These are phyloP conservation scores for Phaeosphaeriaceae sp. DNA, from an alignment of 2,329 filamentous ascomycete species.

Conservation along the genomic window DNA sequence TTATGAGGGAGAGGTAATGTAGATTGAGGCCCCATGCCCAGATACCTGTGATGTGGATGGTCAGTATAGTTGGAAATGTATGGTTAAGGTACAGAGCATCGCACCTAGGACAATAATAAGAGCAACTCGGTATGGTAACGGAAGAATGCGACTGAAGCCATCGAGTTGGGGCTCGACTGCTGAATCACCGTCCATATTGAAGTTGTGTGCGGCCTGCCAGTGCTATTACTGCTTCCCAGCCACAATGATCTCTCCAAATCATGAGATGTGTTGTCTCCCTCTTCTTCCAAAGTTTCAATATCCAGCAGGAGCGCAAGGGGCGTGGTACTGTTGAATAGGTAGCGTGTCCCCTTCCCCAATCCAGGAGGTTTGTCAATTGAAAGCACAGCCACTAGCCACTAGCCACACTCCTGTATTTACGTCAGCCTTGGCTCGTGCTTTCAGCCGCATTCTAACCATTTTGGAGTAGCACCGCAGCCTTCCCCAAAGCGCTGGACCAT, in stretches of 20 bases:
- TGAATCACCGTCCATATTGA: conserved; percentile 73
- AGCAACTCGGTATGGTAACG: conserved; percentile 87
- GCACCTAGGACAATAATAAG: conserved; percentile 84
- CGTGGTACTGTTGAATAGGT: conserved; percentile 14
- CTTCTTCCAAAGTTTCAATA: neutral
- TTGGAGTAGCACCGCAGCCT: conserved; percentile 16
- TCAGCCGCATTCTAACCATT: conserved; percentile 26
- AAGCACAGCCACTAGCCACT: conserved; percentile 14
- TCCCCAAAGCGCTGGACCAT: conserved; percentile 32
- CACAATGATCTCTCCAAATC: conserved; percentile 19
- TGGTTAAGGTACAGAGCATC: conserved; percentile 19
- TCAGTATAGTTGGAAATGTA: too few species aligned
- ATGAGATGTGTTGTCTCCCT: conserved; percentile 19
- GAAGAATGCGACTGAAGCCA: conserved; percentile 84
- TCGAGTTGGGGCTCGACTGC: conserved; percentile 74
- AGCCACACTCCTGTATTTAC: conserved; percentile 11
- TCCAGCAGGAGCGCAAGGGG: conserved; percentile 22
- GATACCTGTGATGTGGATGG: conserved; percentile 64
- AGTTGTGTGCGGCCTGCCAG: conserved; percentile 25
- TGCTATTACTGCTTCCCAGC: conserved; percentile 30
- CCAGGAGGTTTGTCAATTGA: conserved; percentile 21
- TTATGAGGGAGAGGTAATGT: conserved; percentile 78
- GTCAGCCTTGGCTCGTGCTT: conserved; percentile 15
- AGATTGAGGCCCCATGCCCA: conserved; percentile 97
- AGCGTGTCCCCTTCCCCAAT: conserved; percentile 41